Conservation (phyloP, 2,329 filamentous ascomycete species). For the Tolypocladium inflatum region DNA sequence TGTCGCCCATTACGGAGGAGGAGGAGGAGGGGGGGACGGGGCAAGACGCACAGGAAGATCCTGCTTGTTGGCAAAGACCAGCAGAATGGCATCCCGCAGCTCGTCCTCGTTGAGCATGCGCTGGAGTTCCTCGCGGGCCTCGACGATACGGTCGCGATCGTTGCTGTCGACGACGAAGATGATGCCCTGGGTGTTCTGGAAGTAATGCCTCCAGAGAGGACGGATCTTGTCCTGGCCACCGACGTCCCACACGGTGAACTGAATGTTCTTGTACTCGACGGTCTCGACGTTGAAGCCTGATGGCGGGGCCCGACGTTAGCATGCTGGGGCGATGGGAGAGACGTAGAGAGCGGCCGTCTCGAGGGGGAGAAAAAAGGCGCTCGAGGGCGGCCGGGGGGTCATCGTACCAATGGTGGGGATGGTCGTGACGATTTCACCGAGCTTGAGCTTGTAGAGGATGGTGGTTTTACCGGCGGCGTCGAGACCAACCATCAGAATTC, state of each 20-base stretch:
- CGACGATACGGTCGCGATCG: conserved; percentile 94
- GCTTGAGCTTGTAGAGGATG: conserved; percentile 99
- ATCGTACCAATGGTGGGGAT: conserved; percentile 91
- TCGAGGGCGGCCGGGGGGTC: neutral
- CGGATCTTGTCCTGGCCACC: conserved; percentile 99
- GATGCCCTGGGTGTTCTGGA: conserved; percentile 98
- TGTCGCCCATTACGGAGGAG: neutral
- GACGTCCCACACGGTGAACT: conserved; percentile 99
- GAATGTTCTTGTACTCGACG: conserved; percentile 99
- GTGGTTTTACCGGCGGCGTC: conserved; percentile 99
- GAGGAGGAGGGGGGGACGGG: neutral
- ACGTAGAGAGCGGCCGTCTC: neutral
- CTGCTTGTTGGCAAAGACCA: conserved; percentile 99
- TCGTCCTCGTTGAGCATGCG: conserved; percentile 99
- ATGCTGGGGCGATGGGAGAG: neutral
- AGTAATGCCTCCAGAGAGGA: conserved; percentile 99
- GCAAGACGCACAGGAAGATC: conserved; percentile 76
- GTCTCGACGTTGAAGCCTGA: conserved; percentile 99
- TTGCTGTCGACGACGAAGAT: conserved; percentile 99
- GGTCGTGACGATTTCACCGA: conserved; percentile 97
- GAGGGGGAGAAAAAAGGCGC: neutral
- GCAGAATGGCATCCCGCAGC: conserved; percentile 89
- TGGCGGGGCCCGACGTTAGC: conserved; percentile 9
- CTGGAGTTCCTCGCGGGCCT: conserved; percentile 92
- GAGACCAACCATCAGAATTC: conserved; percentile 99